Conservation (phyloP, 768 basidiomycete species). For the Phaffia tasmanica region DNA sequence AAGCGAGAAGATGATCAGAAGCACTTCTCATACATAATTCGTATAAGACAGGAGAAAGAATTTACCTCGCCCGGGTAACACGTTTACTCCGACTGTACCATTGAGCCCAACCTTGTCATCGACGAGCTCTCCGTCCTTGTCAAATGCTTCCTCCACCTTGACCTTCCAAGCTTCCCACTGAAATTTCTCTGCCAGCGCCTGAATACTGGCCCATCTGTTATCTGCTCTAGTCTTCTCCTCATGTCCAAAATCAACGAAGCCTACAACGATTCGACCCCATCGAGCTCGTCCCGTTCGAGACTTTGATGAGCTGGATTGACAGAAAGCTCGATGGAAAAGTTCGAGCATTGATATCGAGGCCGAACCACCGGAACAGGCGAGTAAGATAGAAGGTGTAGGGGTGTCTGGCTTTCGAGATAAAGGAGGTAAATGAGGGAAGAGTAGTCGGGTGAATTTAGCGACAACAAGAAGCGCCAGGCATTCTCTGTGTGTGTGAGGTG, state of each 20-base stretch:
- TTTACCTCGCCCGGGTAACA: constrained; percentile 13
- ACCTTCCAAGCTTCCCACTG: constrained; percentile 15
- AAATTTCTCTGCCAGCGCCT: constrained; percentile 7
- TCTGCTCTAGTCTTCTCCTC: background rate
- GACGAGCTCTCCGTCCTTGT: constrained; percentile 3
- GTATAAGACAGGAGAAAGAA: background rate
- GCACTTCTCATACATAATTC: background rate
- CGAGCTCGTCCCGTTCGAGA: constrained; percentile 9
- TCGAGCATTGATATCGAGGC: constrained; percentile 20
- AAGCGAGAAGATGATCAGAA: background rate
- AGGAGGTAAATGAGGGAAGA: constrained; percentile 9
- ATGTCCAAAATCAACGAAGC: constrained; percentile 22
- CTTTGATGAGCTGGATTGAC: background rate
- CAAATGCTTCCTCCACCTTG: constrained; percentile 22
- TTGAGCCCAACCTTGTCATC: background rate
- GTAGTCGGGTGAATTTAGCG: constrained; percentile 12
- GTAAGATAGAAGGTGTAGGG: constrained; percentile 15
- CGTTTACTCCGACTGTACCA: background rate
- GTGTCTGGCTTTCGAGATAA: background rate
- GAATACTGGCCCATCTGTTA: constrained; percentile 4
- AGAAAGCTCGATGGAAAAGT: constrained; percentile 15
- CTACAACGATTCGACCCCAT: constrained; percentile 24
- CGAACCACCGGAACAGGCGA: constrained; percentile 20
- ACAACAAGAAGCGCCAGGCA: constrained; percentile 14
- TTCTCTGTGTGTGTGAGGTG: background rate